Base-by-base conservation (phyloP, 1,284 basidiomycete species). In the Ceratobasidium sp. region DNA sequence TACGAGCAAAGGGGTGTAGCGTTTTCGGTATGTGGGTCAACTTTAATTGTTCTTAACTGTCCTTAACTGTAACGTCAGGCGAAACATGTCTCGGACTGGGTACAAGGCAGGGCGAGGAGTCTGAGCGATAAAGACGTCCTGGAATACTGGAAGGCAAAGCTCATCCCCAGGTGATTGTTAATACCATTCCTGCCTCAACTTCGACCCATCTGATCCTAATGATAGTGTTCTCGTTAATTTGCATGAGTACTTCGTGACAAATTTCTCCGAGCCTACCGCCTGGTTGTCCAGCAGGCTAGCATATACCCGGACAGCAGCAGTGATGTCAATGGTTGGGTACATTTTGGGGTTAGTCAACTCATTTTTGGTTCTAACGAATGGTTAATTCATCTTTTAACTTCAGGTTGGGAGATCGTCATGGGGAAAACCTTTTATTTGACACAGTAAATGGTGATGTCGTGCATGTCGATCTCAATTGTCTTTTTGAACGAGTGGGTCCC, bases 281-380 rank as follows among this genome's bases (percentile, higher is more conserved):
- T 99, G 98, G 98, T 86, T 99, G 35, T 88, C 91, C 1, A 94
- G 93, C 79, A 89, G 98, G 30, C 83, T 95, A 74, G 87, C 90
- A 1, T 99, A 97, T 79, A 91, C 89, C 16, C 87, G 97, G 52
- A 98, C 98, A 0, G 87, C 92, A 0, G 98, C 98, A 0, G 98
- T 99, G 61, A 99, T 98, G 93, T 98, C 94, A 2, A 99, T 99
- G 92, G 95, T 99, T 30, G 98, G 98, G 23, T 98, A 94, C 77
- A 97, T 99, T 43, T 85, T 99, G 9, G 98, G 97, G 94, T 96
- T 75, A 75, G 88, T 80, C 8, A n/a, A 8, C 57, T 55, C 38
- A 7, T n/a, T 55, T 8, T 66, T 70, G 43, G 13, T 46, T 26
- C 30, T 13, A 32, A 38, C 41, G 21, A 67, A 73, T 35, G 62